Base-by-base conservation (phyloP, 2,329 filamentous ascomycete genomes). In the Alternaria sp. region DNA sequence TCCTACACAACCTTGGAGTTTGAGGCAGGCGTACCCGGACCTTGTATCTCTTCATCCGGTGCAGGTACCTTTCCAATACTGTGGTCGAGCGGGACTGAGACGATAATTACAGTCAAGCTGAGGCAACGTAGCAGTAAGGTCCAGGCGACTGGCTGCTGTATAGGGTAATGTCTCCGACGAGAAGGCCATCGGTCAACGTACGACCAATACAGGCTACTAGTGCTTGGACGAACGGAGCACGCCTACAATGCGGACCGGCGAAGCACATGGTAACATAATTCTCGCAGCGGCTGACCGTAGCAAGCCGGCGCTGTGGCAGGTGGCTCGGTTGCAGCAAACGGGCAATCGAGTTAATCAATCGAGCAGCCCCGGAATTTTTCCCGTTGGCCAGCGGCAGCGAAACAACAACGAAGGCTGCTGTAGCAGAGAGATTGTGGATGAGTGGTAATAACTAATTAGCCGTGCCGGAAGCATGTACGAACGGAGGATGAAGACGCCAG, bases 41-140 rank as follows among this genome's bases (percentile, higher is more conserved):
- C 67, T 72, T 68, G 71, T 68, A 64, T 61, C 63, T 75, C 66
- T 75, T 75, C 68, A 75, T 71, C 73, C 75, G 75, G 71, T 66
- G 65, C 67, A 75, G 72, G 72, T 75, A 75, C 74, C 32, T 75
- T 67, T 64, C 54, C 63, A 59, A 57, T 59, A 41, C 46, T 57
- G 46, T 61, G 68, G 64, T 52, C 56, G 64, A 65, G 67, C 68
- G 66, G 69, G 70, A 64, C 59, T 65, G 59, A 64, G 62, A 72
- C 67, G 75, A 73, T 76, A 70, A 73, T 68, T 72, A 60, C 62
- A 62, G 69, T 64, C 67, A 71, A 69, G 55, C 60, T 70, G 64
- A 70, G 60, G 60, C 51, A 70, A 59, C 55, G 62, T 58, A 69
- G 64, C 62, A 67, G 54, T 59, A 53, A 34, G 39, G 46, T 49